These are phyloP conservation scores for Agaricus blazei DNA, from an alignment of 768 basidiomycete genomes.

Conservation along the genomic window DNA sequence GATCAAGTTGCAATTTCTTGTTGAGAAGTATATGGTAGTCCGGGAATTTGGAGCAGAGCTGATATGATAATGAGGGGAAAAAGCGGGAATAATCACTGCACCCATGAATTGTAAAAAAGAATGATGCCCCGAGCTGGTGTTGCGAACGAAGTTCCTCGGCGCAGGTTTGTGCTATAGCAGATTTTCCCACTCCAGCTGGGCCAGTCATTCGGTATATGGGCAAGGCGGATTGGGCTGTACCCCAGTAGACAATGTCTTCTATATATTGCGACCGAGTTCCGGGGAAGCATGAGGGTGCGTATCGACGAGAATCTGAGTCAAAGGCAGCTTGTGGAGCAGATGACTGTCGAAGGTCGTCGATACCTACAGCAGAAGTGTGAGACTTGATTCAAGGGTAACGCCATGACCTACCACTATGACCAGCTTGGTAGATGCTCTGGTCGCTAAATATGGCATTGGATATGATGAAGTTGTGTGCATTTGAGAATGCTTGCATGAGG, in stretches of 20 bases:
- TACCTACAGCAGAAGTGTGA: not conserved
- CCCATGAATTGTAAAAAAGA: constrained; percentile 7
- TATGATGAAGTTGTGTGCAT: not conserved
- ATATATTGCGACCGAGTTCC: constrained; percentile 8
- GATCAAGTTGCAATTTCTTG: not conserved
- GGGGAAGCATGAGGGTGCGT: constrained; percentile 8
- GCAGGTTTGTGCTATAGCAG: constrained; percentile 1
- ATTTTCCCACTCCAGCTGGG: not conserved
- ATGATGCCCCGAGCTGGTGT: constrained; percentile 1
- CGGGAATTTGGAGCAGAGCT: not conserved
- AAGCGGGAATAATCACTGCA: not conserved
- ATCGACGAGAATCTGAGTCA: not conserved
- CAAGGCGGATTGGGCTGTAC: not conserved
- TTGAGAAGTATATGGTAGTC: not conserved
- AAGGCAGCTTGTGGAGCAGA: not conserved
- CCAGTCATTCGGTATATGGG: not conserved
- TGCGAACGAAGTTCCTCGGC: not conserved
- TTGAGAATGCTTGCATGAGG: not conserved
- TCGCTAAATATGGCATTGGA: too few species aligned
- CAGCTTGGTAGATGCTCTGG: too few species aligned
- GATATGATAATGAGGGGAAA: constrained; percentile 5
- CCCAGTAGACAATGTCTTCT: constrained; percentile 4
- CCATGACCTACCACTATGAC: too few species aligned
- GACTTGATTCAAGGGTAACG: too few species aligned
- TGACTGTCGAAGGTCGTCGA: not conserved